Conservation (phyloP, 192 early-diverging fungal genomes). For the Coemansia sp. region DNA sequence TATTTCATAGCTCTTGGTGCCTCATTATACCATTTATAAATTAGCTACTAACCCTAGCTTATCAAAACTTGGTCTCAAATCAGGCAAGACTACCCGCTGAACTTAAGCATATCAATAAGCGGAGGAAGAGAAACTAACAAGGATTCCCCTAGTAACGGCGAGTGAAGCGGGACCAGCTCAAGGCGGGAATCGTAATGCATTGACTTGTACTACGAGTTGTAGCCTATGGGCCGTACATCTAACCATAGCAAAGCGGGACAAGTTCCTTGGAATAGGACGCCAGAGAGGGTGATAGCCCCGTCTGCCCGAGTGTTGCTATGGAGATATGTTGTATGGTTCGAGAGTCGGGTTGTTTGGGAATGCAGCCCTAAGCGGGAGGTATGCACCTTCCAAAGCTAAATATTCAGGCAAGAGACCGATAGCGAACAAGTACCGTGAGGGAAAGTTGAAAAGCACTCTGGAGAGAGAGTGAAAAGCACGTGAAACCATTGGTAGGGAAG, state of each 20-base stretch:
- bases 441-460: conserved; percentile 85
- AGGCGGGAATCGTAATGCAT: conserved; percentile 56
- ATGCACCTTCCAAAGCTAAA: conserved; percentile 81
- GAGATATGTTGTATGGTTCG: conserved; percentile 23
- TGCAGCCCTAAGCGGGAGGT: conserved; percentile 74
- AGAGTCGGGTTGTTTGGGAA: conserved; percentile 77
- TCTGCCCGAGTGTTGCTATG: conserved; percentile 28
- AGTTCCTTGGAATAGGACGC: conserved; percentile 69
- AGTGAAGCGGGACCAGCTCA: conserved; percentile 74
- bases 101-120: conserved; percentile 83
- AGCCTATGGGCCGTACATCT: conserved; percentile 60
- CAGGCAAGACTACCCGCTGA: conserved; percentile 69
- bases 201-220: conserved; percentile 50
- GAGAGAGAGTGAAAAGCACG: conserved; percentile 83
- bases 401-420: conserved; percentile 79
- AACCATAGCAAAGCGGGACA: conserved; percentile 36
- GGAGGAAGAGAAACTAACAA: conserved; percentile 82
- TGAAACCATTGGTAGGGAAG: conserved; percentile 83
- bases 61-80: conserved; percentile 55
- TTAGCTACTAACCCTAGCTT: background rate
- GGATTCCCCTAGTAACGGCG: conserved; percentile 77
- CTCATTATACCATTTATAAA: background rate
- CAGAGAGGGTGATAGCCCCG: conserved; percentile 77
- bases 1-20: background rate
- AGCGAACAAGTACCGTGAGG: conserved; percentile 86